These are phyloP conservation scores for Hordeum pubiflorum DNA, from an alignment of 202 grass and related monocot species.

Conservation along the genomic window DNA sequence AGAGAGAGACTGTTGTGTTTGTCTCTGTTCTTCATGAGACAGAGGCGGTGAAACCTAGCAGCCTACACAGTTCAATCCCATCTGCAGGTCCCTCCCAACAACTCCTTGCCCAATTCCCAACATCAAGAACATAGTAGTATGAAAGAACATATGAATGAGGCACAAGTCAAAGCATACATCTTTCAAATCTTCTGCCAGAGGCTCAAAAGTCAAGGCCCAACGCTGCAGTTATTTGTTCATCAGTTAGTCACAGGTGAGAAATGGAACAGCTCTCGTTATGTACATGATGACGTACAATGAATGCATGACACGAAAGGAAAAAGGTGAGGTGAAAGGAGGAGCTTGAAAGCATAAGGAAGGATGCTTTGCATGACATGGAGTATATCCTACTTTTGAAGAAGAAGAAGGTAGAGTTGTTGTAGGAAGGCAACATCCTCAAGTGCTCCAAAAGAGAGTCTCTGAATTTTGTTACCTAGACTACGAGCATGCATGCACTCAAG, in stretches of 20 bases:
- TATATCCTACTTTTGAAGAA: conserved; percentile 13
- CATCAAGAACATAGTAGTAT: neutral
- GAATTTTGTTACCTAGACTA: neutral
- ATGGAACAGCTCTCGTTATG: neutral
- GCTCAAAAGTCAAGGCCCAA: conserved; percentile 31
- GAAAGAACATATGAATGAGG: neutral
- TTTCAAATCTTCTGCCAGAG: conserved; percentile 38
- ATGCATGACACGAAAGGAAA: conserved; percentile 1
- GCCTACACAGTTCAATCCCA: conserved; percentile 35
- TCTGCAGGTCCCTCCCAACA: conserved; percentile 29
- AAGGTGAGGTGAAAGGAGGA: conserved; percentile 5
- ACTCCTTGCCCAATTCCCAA: conserved; percentile 43
- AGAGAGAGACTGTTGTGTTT: neutral
- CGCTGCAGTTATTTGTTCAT: conserved; percentile 27
- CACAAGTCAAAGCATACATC: conserved; percentile 40
- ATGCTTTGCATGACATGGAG: conserved; percentile 2
- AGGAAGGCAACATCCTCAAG: conserved; percentile 12
- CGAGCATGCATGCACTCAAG: conserved; percentile 26
- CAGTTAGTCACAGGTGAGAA: conserved; percentile 19
- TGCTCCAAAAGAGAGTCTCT: conserved; percentile 9
- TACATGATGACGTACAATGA: conserved; percentile 15
- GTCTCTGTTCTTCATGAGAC: conserved; percentile 22
- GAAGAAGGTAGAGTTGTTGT: neutral
- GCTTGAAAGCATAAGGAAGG: neutral
- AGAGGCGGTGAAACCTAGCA: conserved; percentile 20